These are phyloP conservation scores for Trichoderma oligosporum DNA, from an alignment of 2,329 filamentous ascomycete genomes.

Conservation along the genomic window DNA sequence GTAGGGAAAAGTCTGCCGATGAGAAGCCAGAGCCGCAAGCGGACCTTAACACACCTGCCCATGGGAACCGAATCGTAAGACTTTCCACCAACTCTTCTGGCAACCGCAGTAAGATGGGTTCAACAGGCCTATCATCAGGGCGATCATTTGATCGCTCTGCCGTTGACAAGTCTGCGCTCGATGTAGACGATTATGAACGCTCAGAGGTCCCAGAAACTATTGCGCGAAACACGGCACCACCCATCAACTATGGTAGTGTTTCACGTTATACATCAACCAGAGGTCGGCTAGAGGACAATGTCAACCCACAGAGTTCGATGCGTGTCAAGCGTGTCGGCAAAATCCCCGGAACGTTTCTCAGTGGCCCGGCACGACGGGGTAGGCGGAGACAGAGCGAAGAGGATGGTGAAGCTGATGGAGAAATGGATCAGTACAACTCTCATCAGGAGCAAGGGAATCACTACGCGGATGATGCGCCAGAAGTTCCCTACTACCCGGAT, in stretches of 20 bases:
- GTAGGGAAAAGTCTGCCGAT: conserved; percentile 41
- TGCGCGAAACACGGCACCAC: conserved; percentile 42
- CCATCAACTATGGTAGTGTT: conserved; percentile 49
- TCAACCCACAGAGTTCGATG: conserved; percentile 67
- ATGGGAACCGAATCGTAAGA: conserved; percentile 51
- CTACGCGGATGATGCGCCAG: conserved; percentile 36
- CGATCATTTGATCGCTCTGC: conserved; percentile 35
- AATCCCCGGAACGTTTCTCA: conserved; percentile 71
- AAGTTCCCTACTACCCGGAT: conserved; percentile 41
- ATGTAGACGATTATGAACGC: conserved; percentile 43
- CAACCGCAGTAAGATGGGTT: conserved; percentile 37
- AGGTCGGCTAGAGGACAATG: conserved; percentile 57
- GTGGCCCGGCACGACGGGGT: conserved; percentile 73
- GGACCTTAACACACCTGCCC: conserved; percentile 53
- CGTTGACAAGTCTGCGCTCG: conserved; percentile 34
- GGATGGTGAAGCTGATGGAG: conserved; percentile 48
- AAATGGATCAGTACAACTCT: conserved; percentile 37
- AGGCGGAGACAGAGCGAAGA: conserved; percentile 66
- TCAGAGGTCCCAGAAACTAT: conserved; percentile 49
- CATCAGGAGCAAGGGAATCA: conserved; percentile 44
- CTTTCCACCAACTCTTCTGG: conserved; percentile 52
- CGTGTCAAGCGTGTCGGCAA: conserved; percentile 74
- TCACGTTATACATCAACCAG: conserved; percentile 51
- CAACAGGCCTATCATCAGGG: conserved; percentile 37
- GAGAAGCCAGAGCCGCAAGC: conserved; percentile 35